These are phyloP conservation scores for Yarrowia porcina DNA, from an alignment of 805 yeast genomes.

Conservation along the genomic window DNA sequence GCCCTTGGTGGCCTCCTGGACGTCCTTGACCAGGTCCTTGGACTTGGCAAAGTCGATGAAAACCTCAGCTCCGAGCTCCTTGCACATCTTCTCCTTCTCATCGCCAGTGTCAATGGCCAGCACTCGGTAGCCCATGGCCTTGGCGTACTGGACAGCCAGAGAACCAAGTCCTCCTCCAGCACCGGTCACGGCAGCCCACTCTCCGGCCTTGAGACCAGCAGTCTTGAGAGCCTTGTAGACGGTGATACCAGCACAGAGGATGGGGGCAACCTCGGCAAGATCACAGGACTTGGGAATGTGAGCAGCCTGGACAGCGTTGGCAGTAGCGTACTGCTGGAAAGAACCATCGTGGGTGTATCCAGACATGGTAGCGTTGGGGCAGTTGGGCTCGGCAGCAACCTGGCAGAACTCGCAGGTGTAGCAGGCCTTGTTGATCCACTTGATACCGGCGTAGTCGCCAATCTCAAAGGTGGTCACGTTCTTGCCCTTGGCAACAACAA, in stretches of 20 bases:
- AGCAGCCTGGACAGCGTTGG: slow-evolving; percentile 4
- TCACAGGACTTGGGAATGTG: slow-evolving; percentile 5
- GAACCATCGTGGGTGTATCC: slow-evolving; percentile 6
- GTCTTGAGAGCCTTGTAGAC: slow-evolving; percentile 80
- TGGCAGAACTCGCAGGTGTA: slow-evolving; percentile 14
- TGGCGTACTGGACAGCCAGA: slow-evolving; percentile 69
- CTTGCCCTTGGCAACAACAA: slow-evolving; percentile 49
- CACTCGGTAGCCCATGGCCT: slow-evolving; percentile 72
- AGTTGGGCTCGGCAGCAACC: slow-evolving; percentile 9
- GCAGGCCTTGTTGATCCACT: slow-evolving; percentile 16
- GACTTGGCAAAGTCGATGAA: slow-evolving; percentile 54
- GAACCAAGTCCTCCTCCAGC: slow-evolving; percentile 81
- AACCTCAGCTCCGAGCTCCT: slow-evolving; percentile 60
- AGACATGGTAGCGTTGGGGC: not conserved
- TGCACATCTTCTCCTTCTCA: slow-evolving; percentile 54
- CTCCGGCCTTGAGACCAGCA: slow-evolving; percentile 64
- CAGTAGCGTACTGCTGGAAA: slow-evolving; percentile 11
- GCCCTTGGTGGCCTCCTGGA: slow-evolving; percentile 51
- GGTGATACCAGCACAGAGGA: slow-evolving; percentile 8
- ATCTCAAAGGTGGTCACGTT: slow-evolving; percentile 7
- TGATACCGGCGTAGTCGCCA: slow-evolving; percentile 8
- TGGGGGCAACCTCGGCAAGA: not conserved
- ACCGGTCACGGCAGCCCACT: slow-evolving; percentile 75
- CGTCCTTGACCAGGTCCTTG: slow-evolving; percentile 47
- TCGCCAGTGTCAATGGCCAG: slow-evolving; percentile 70